Conservation (phyloP, 352 stramenopile genomes). For the Globisporangium lucens region DNA sequence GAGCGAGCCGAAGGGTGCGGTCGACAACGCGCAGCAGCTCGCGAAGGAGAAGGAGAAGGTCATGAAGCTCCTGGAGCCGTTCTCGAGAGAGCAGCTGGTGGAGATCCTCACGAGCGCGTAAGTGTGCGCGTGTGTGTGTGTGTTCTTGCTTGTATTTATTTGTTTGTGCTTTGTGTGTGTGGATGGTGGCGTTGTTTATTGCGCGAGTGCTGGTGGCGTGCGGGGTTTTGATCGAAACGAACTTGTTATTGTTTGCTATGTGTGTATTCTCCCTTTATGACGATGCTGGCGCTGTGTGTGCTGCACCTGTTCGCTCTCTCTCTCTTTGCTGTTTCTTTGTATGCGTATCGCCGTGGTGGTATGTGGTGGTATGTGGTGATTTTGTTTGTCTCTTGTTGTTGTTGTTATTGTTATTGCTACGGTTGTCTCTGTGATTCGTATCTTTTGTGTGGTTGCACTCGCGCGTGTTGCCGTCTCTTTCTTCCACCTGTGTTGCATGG, state of each 20-base stretch:
- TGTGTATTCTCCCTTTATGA: conserved; percentile 1
- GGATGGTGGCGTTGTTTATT: neutral
- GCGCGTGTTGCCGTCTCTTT: neutral
- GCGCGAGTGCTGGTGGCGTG: conserved; percentile 4
- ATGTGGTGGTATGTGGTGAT: neutral
- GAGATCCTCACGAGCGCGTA: conserved; percentile 73
- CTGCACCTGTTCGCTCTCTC: conserved; percentile 3
- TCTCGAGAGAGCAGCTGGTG: conserved; percentile 58
- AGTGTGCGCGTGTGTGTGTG: conserved; percentile 15
- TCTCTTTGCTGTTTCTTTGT: conserved; percentile 2
- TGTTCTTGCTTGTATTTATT: neutral
- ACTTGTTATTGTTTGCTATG: conserved; percentile 2
- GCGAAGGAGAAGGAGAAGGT: conserved; percentile 26
- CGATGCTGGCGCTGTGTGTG: neutral
- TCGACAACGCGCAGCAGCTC: conserved; percentile 8
- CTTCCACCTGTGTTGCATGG: conserved; percentile 8
- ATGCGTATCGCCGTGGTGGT: conserved; percentile 4
- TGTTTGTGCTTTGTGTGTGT: conserved; percentile 7
- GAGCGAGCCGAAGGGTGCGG: neutral
- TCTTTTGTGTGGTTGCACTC: neutral
- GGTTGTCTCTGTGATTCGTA: neutral
- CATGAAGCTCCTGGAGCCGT: conserved; percentile 46
- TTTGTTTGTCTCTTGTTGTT: neutral
- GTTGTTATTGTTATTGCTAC: neutral
- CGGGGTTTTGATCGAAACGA: conserved; percentile 11